These are phyloP conservation scores for Aureobasidium musti DNA, from an alignment of 2,329 filamentous ascomycete species.

Conservation along the genomic window DNA sequence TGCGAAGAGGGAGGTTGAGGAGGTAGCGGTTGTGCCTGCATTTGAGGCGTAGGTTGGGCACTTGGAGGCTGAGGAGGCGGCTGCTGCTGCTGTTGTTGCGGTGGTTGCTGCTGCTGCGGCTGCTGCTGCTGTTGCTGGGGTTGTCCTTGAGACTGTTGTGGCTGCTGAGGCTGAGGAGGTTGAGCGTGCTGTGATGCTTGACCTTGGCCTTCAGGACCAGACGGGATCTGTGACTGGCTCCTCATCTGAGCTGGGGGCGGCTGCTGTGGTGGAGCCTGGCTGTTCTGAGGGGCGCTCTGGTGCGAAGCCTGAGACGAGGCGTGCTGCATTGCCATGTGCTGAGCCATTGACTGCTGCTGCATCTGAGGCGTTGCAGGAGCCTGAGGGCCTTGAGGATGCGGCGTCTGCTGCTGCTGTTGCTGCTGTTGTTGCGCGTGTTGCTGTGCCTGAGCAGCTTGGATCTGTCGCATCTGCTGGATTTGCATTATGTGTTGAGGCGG, in stretches of 20 bases:
- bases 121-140: slow-evolving; percentile 21
- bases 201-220: slow-evolving; percentile 33
- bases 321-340: slow-evolving; percentile 51
- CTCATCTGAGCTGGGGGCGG: slow-evolving; percentile 45
- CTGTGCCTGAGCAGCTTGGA: slow-evolving; percentile 38
- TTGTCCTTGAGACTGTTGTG: slow-evolving; percentile 31
- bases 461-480: slow-evolving; percentile 41
- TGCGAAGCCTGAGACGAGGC: slow-evolving; percentile 53
- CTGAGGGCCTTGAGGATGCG: slow-evolving; percentile 38
- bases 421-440: slow-evolving; percentile 36
- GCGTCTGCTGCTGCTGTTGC: slow-evolving; percentile 36
- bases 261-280: slow-evolving; percentile 41
- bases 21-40: slow-evolving; percentile 33
- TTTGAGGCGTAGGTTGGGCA: slow-evolving; percentile 29
- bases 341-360: slow-evolving; percentile 46
- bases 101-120: slow-evolving; percentile 23
- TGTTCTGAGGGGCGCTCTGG: slow-evolving; percentile 48
- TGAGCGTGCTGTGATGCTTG: slow-evolving; percentile 42
- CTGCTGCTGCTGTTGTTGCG: slow-evolving; percentile 31
- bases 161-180: slow-evolving; percentile 42
- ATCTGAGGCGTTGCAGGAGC: slow-evolving; percentile 45
- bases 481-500: slow-evolving; percentile 32
- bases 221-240: slow-evolving; percentile 44
- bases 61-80: slow-evolving; percentile 33
- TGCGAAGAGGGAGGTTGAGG: slow-evolving; percentile 31